Conservation (phyloP, 2,329 filamentous ascomycete species). For the Escovopsis sp. region DNA sequence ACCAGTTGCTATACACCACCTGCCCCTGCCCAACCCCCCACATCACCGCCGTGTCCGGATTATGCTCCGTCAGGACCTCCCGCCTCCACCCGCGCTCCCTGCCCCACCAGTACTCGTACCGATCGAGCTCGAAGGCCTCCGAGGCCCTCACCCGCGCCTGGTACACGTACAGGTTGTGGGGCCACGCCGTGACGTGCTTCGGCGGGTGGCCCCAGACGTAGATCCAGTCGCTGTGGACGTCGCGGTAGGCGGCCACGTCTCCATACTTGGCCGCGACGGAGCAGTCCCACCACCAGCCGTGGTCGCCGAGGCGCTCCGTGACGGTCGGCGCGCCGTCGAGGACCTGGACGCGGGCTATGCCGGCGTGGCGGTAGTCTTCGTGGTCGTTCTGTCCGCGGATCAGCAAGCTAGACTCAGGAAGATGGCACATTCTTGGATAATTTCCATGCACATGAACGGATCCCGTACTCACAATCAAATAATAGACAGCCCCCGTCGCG, state of each 20-base stretch:
- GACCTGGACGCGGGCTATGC: constrained; percentile 20
- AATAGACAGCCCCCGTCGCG: constrained; percentile 18
- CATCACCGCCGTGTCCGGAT: constrained; percentile 21
- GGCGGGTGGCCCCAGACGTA: constrained; percentile 24
- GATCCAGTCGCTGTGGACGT: constrained; percentile 22
- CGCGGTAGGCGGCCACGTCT: constrained; percentile 21
- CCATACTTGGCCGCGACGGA: constrained; percentile 19
- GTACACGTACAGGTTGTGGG: constrained; percentile 17
- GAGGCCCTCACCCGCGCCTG: constrained; percentile 19
- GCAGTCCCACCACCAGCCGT: constrained; percentile 21
- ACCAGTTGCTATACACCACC: constrained; percentile 20
- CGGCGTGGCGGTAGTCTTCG: constrained; percentile 20
- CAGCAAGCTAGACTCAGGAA: too few species aligned
- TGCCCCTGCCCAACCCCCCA: constrained; percentile 23
- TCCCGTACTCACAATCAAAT: constrained; percentile 22
- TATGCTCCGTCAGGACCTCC: constrained; percentile 15
- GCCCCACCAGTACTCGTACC: constrained; percentile 28
- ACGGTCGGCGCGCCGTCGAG: constrained; percentile 18
- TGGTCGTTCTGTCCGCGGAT: constrained; percentile 14
- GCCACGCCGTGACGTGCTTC: constrained; percentile 12
- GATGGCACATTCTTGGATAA: too few species aligned
- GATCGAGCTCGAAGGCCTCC: constrained; percentile 20
- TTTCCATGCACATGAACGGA: too few species aligned
- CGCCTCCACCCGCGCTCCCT: constrained; percentile 20
- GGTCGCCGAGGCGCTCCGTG: constrained; percentile 13